These are phyloP conservation scores for Flaveria linearis DNA, from an alignment of 129 eudicot species.

Conservation along the genomic window DNA sequence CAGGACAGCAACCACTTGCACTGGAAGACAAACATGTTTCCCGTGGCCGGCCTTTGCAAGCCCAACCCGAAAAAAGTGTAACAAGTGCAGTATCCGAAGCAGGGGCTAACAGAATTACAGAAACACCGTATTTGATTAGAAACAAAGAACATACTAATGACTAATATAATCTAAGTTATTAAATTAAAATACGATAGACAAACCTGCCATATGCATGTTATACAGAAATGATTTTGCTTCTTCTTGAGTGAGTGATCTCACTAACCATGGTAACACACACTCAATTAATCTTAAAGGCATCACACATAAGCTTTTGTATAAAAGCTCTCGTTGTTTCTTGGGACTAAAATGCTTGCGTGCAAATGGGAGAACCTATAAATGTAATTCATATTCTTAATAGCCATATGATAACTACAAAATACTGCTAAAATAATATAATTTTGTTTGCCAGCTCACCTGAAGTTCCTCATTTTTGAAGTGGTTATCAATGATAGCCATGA, in stretches of 20 bases:
- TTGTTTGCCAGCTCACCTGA: conserved; percentile 45
- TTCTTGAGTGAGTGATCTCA: conserved; percentile 77
- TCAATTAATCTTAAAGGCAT: conserved; percentile 95
- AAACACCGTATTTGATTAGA: conserved; percentile 24
- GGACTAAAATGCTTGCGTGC: conserved; percentile 80
- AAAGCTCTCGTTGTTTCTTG: conserved; percentile 78
- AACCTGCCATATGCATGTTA: conserved; percentile 96
- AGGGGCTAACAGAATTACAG: conserved; percentile 77
- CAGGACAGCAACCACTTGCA: conserved; percentile 67
- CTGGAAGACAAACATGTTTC: conserved; percentile 71
- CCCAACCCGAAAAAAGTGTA: conserved; percentile 97
- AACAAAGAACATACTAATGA: conserved; percentile 11
- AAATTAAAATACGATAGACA: conserved; percentile 11
- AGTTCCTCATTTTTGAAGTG: conserved; percentile 87
- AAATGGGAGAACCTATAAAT: conserved; percentile 83
- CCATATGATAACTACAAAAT: background rate
- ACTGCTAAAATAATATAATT: background rate
- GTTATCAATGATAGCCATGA: conserved; percentile 75
- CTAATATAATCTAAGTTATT: background rate
- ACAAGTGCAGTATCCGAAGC: conserved; percentile 82
- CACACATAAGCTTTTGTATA: conserved; percentile 90
- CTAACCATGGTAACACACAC: conserved; percentile 96
- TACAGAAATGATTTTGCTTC: conserved; percentile 75
- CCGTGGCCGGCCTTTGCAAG: conserved; percentile 86
- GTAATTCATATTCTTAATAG: background rate